Evolutionary conservation across 2,329 filamentous ascomycete genomes (phyloP).

Genomic region (Beauveria brongniartii): DNA sequence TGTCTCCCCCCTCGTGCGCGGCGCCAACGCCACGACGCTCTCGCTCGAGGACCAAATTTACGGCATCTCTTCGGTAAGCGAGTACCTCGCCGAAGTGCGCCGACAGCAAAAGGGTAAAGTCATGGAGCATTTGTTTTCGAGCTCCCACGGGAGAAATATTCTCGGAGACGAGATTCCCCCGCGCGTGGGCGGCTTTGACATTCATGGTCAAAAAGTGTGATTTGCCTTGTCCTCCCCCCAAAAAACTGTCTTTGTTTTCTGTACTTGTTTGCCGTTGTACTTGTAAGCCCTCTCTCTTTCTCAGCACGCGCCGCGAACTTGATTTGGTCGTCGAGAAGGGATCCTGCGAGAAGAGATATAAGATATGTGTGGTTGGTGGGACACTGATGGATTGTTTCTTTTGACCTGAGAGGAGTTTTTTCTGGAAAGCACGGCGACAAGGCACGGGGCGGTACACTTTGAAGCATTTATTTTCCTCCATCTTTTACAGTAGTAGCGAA

Average conservation of each 20-base stretch:
- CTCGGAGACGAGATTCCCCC: conserved; percentile 13
- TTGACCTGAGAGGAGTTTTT: not conserved
- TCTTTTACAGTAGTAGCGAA: not conserved
- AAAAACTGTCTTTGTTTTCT: not conserved
- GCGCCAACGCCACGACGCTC: conserved; percentile 50
- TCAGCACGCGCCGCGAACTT: no score
- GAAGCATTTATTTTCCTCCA: not conserved
- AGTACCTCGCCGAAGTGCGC: conserved; percentile 66
- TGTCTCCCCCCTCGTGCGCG: conserved; percentile 73
- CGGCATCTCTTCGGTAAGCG: conserved; percentile 72
- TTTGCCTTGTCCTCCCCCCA: not conserved
- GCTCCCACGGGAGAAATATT: conserved; percentile 12
- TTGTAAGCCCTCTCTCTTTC: no score
- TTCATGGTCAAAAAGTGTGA: not conserved
- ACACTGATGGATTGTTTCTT: not conserved
- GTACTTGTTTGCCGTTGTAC: no score
- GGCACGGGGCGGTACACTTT: not conserved
- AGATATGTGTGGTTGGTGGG: no score
- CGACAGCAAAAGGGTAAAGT: conserved; percentile 75
- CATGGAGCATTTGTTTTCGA: conserved; percentile 70
- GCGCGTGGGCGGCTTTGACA: not conserved
- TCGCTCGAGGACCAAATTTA: conserved; percentile 78
- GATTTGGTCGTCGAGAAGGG: no score
- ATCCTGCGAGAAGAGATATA: no score
- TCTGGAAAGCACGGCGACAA: not conserved